Evolutionary conservation across 164 flowering plant species (phyloP), one percentile per base, ranked within the genome.

Genomic region (Cinnamomum chago): DNA sequence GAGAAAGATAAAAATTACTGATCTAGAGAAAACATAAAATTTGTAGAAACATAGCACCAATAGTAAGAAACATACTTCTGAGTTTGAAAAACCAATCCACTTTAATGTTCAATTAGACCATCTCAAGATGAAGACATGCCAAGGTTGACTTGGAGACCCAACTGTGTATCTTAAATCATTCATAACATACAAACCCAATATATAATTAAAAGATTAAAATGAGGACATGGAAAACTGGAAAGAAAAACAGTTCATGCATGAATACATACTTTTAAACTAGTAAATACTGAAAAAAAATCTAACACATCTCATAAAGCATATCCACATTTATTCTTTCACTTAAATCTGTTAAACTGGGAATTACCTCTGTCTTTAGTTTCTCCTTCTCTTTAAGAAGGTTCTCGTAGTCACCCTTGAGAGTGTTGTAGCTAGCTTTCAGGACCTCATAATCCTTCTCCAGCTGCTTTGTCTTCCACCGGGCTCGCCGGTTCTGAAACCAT

Each of bases 301-400:
- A 15, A 3, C n/a, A 18, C 6, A 3, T 55, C n/a, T 20, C 60
- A 15, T 17, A 55, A 20, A 55, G n/a, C n/a, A 55, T 55, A 15
- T 55, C n/a, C 60, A 55, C 17, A 55, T 55, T 55, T 14, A 55
- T 55, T 55, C 13, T 13, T 55, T 55, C 60, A 5, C 17, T 20
- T 20, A 55, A 55, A 55, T 55, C 60, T 2, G 60, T 55, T 55
- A 55, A 55, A 55, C 17, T 55, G 60, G n/a, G 6, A 50, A 15
- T 50, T 78, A 89, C 97, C 90, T 92, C 87, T 55, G 85, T 69
- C 82, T 88, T 82, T 6, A 92, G 84, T 52, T 80, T 81, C 65
- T 89, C 93, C 71, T 88, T 89, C 81, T 90, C 97, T 78, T 85
- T 78, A 58, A 85, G 76, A 62, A 89, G 84, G 71, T 71, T 82